Conservation (phyloP, 495 filamentous ascomycete genomes). For the Annulohypoxylon bovei region DNA sequence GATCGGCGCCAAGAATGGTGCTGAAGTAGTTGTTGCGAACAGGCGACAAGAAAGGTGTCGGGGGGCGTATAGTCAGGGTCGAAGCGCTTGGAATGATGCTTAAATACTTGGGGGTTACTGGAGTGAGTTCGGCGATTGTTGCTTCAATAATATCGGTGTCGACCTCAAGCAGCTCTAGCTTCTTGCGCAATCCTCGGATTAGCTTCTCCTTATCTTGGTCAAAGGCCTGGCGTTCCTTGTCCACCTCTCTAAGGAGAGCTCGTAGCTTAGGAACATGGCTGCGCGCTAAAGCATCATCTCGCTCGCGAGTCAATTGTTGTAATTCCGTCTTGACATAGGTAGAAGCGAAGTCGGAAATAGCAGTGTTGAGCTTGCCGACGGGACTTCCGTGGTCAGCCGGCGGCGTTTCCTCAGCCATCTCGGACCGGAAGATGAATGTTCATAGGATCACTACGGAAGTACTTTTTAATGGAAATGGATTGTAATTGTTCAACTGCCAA, state of each 20-base stretch:
- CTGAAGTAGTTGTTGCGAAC: slow-evolving; percentile 40
- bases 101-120: slow-evolving; percentile 37
- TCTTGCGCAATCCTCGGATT: slow-evolving; percentile 33
- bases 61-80: slow-evolving; percentile 32
- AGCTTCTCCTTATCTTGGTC: slow-evolving; percentile 41
- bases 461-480: slow-evolving; percentile 12
- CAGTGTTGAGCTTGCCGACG: slow-evolving; percentile 36
- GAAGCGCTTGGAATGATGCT: slow-evolving; percentile 41
- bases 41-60: slow-evolving; percentile 28
- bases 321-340: slow-evolving; percentile 43
- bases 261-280: slow-evolving; percentile 40
- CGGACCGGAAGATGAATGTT: slow-evolving; percentile 2
- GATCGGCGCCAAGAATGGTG: slow-evolving; percentile 33
- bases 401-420: slow-evolving; percentile 40
- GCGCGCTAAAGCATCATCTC: slow-evolving; percentile 43
- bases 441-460: slow-evolving; percentile 5
- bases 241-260: slow-evolving; percentile 39
- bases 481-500: slow-evolving; percentile 4
- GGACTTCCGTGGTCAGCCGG: slow-evolving; percentile 32
- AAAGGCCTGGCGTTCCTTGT: slow-evolving; percentile 41
- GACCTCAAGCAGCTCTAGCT: slow-evolving; percentile 36
- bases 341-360: slow-evolving; percentile 42
- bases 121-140: slow-evolving; percentile 33
- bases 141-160: slow-evolving; percentile 37
- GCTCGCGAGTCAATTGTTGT: slow-evolving; percentile 39